A percentile compares a stretch with the other conserved stretches of the same genome.
Conservation (phyloP, 768 basidiomycete species). For the Jaapia argillacea region DNA sequence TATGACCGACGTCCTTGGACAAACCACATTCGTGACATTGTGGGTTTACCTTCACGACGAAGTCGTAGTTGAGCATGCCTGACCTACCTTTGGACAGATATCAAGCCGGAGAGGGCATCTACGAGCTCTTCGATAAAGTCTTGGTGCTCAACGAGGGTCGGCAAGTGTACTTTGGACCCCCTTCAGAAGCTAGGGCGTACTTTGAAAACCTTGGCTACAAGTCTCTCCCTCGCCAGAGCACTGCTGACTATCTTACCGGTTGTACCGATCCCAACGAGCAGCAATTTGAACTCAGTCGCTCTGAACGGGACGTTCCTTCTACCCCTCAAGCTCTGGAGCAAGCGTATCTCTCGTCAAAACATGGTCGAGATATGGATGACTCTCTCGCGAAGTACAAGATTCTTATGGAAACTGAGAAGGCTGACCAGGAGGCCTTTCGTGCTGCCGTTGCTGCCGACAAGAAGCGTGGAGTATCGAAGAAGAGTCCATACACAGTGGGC, state of each 20-base stretch:
- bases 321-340: constrained; percentile 59
- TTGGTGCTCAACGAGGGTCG: constrained; percentile 73
- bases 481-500: constrained; percentile 77
- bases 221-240: constrained; percentile 71
- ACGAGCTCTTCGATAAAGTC: constrained; percentile 74
- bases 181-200: constrained; percentile 64
- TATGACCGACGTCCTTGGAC: constrained; percentile 75
- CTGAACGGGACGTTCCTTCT: constrained; percentile 48
- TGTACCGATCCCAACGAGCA: constrained; percentile 84
- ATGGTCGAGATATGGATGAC: not conserved
- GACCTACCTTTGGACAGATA: no score
- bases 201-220: constrained; percentile 70
- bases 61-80: no score
- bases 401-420: constrained; percentile 46
- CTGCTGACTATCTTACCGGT: constrained; percentile 78
- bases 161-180: constrained; percentile 74
- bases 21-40: constrained; percentile 73
- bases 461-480: constrained; percentile 42
- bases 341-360: constrained; percentile 47
- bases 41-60: no score
- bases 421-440: constrained; percentile 70
- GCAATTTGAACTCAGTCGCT: constrained; percentile 47
- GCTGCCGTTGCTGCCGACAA: constrained; percentile 69
- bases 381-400: constrained; percentile 37
- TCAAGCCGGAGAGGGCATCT: not conserved